phyloP scores from a whole-genome alignment of 1,284 basidiomycete species.

The Marasmius sp. region DNA sequence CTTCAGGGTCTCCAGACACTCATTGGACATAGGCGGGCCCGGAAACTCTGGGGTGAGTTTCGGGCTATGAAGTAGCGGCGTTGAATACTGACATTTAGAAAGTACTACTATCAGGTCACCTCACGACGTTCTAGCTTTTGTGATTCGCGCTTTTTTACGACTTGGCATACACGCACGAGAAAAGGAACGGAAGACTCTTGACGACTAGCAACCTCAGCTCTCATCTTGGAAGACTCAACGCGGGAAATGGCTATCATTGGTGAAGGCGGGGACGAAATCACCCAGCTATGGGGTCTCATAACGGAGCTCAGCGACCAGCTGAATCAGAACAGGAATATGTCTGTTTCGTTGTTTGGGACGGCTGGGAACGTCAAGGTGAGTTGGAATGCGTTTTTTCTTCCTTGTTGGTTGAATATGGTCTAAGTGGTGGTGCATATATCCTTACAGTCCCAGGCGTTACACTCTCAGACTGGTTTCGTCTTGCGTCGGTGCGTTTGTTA shows the following conservation, averaged over 20 bases:
- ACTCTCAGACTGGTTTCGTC: constrained; percentile 88
- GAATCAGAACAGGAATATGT: constrained; percentile 69
- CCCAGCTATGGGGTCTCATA: constrained; percentile 73
- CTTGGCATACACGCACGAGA: no score
- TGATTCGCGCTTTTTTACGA: no score
- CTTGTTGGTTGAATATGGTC: not conserved
- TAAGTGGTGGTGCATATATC: not conserved
- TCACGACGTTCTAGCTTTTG: no score
- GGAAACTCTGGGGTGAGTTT: not conserved
- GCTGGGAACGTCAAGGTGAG: constrained; percentile 80
- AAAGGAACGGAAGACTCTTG: no score
- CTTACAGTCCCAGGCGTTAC: constrained; percentile 58
- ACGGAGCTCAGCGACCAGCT: constrained; percentile 84
- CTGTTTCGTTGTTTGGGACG: constrained; percentile 58
- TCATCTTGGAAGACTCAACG: no score
- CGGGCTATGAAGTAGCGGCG: no score
- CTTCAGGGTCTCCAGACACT: not conserved
- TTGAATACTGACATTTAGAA: no score
- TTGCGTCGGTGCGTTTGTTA: constrained; percentile 63
- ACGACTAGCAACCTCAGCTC: no score
- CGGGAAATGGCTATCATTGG: constrained; percentile 35
- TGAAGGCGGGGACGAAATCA: constrained; percentile 54
- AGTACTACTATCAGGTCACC: no score
- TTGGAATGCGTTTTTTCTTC: constrained; percentile 6
- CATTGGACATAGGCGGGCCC: not conserved